A percentile compares a stretch with the other conserved stretches of the same genome.
Conservation (phyloP, 352 stramenopile genomes). For the Phytopythium helicoides region DNA sequence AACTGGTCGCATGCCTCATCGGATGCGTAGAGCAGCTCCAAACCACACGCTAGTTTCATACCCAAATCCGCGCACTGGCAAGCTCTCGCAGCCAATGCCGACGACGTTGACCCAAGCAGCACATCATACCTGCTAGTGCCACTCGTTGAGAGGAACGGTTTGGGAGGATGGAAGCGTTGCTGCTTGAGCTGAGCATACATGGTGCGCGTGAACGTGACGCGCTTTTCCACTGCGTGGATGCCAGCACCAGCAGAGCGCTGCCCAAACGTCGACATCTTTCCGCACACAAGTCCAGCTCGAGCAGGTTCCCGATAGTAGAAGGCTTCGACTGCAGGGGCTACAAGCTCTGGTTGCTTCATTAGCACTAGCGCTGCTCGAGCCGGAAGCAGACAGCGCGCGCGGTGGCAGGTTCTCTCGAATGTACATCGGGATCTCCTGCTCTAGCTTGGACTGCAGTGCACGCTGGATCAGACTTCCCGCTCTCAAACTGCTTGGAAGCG, state of each 20-base stretch:
- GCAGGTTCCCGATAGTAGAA: conserved; percentile 74
- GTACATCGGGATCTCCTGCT: conserved; percentile 29
- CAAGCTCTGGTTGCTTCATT: conserved; percentile 15
- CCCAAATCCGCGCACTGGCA: conserved; percentile 46
- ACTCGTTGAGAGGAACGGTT: conserved; percentile 36
- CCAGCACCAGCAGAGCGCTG: conserved; percentile 1
- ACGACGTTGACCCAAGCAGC: background rate
- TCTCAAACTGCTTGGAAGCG: conserved; percentile 8
- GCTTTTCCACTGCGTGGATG: conserved; percentile 14
- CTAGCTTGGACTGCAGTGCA: conserved; percentile 35
- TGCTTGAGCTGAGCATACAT: conserved; percentile 85
- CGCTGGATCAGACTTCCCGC: conserved; percentile 36
- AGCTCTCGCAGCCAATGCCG: background rate
- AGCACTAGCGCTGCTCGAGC: conserved; percentile 32
- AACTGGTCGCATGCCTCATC: conserved; percentile 37
- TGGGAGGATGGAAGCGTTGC: conserved; percentile 67
- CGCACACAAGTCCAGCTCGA: conserved; percentile 41
- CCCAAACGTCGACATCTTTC: conserved; percentile 54
- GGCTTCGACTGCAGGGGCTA: conserved; percentile 55
- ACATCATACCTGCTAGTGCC: background rate
- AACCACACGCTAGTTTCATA: conserved; percentile 72
- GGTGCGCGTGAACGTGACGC: conserved; percentile 71
- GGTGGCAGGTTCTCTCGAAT: conserved; percentile 51
- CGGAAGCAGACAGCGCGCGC: conserved; percentile 46
- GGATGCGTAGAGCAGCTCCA: conserved; percentile 68